Evolutionary conservation across 371 early-diverging fungal species (phyloP).

Genomic region (Mortierella sp.): DNA sequence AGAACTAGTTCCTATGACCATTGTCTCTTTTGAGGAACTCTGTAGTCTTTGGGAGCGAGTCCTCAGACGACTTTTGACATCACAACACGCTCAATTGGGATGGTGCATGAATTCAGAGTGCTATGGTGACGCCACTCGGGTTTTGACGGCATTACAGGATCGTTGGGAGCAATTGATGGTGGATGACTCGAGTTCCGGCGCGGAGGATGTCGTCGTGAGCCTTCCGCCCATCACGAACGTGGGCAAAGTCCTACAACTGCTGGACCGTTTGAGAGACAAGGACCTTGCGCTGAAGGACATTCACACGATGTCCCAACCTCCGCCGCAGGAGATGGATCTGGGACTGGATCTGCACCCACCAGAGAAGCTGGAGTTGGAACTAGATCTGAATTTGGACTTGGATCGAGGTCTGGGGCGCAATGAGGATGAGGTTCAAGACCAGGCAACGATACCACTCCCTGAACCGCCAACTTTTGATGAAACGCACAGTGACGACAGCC

Average conservation of each 20-base stretch:
- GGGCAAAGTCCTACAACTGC: not conserved
- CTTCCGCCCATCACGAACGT: not conserved
- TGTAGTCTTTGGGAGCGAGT: slow-evolving; percentile 5
- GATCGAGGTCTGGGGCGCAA: not conserved
- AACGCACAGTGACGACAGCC: not conserved
- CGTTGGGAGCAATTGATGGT: not conserved
- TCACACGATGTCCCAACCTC: not conserved
- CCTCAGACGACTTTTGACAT: not conserved
- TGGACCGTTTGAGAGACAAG: not conserved
- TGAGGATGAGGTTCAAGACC: not conserved
- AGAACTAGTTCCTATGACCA: not conserved
- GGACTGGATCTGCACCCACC: not conserved
- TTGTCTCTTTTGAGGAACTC: not conserved
- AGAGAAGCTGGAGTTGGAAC: not conserved
- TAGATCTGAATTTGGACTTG: not conserved
- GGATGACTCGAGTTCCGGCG: not conserved
- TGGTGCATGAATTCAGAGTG: not conserved
- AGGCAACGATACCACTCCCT: not conserved
- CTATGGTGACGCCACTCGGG: not conserved
- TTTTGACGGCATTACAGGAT: not conserved
- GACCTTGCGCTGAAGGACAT: not conserved
- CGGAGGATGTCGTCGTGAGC: not conserved
- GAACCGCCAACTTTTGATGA: not conserved
- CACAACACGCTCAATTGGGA: not conserved
- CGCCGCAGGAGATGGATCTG: not conserved